phyloP scores from a whole-genome alignment of 768 basidiomycete species.

The Pisolithus marmoratus region DNA sequence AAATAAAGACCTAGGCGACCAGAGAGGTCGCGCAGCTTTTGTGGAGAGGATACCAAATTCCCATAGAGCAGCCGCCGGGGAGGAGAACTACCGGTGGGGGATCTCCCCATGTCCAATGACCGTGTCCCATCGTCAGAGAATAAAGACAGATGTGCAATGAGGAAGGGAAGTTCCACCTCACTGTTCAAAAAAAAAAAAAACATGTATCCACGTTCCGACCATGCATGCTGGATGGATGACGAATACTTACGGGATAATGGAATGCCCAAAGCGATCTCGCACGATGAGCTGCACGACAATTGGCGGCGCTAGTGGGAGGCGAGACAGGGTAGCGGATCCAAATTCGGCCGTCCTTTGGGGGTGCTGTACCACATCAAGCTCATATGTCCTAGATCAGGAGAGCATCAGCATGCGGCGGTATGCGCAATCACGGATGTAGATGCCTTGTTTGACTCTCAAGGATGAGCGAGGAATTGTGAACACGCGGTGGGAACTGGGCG shows the following conservation, averaged over 20 bases:
- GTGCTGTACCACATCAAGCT: slow-evolving; percentile 82
- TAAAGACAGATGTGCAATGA: slow-evolving; percentile 78
- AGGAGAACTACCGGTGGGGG: slow-evolving; percentile 37
- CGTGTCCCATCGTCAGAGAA: slow-evolving; percentile 62
- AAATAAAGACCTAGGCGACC: slow-evolving; percentile 83
- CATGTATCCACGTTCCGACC: slow-evolving; percentile 13
- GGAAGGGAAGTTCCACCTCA: slow-evolving; percentile 80
- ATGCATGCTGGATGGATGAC: slow-evolving; percentile 12
- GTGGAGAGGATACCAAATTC: slow-evolving; percentile 76
- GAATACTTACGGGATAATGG: slow-evolving; percentile 68
- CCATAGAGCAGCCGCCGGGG: slow-evolving; percentile 72
- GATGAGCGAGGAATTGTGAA: slow-evolving; percentile 55
- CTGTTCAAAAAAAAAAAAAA: slow-evolving; percentile 37
- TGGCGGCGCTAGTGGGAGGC: slow-evolving; percentile 80
- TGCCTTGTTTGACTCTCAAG: slow-evolving; percentile 52
- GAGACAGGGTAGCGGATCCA: slow-evolving; percentile 65
- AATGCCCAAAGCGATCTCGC: slow-evolving; percentile 64
- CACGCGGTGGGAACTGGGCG: slow-evolving; percentile 37
- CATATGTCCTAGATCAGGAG: slow-evolving; percentile 49
- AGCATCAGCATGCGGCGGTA: slow-evolving; percentile 14
- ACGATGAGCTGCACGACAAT: slow-evolving; percentile 76
- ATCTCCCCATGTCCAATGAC: slow-evolving; percentile 59
- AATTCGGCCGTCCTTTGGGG: slow-evolving; percentile 81
- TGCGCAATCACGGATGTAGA: slow-evolving; percentile 15
- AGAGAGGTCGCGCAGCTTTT: slow-evolving; percentile 74